These are phyloP conservation scores for Anisodus tanguticus DNA, from an alignment of 257 asterid species.

Conservation along the genomic window DNA sequence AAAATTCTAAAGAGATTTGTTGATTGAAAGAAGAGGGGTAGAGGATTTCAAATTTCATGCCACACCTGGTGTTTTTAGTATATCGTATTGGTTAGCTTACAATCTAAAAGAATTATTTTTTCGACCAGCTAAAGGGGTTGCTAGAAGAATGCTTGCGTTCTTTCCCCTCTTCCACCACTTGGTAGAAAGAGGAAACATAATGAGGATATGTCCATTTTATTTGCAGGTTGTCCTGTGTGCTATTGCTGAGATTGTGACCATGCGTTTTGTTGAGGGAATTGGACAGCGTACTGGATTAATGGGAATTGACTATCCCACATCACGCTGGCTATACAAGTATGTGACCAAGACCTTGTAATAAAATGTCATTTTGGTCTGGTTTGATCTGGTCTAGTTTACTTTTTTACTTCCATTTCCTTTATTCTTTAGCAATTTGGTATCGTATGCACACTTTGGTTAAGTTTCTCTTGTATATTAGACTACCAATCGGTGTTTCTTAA, in stretches of 20 bases:
- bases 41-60: background rate
- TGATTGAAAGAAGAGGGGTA: background rate
- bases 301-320: constrained; percentile 97
- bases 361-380: constrained; percentile 17
- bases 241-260: constrained; percentile 82
- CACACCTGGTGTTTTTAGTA: background rate
- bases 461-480: constrained; percentile 1
- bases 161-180: background rate
- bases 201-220: constrained; percentile 20
- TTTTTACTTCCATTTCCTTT: constrained; percentile 27
- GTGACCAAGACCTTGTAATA: constrained; percentile 29
- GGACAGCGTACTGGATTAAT: constrained; percentile 87
- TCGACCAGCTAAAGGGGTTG: background rate
- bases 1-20: background rate
- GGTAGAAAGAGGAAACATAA: constrained; percentile 22
- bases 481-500: background rate
- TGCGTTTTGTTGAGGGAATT: constrained; percentile 78
- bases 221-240: constrained; percentile 84
- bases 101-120: background rate
- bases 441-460: background rate
- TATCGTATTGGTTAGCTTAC: constrained; percentile 5
- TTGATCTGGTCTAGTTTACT: constrained; percentile 14
- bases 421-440: constrained; percentile 19
- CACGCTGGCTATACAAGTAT: constrained; percentile 93
- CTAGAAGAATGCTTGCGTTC: background rate